Percentiles rank a stretch among this genome's conserved stretches.
phyloP scores from a whole-genome alignment of 2,329 filamentous ascomycete species.

The Chaetomium sp. region DNA sequence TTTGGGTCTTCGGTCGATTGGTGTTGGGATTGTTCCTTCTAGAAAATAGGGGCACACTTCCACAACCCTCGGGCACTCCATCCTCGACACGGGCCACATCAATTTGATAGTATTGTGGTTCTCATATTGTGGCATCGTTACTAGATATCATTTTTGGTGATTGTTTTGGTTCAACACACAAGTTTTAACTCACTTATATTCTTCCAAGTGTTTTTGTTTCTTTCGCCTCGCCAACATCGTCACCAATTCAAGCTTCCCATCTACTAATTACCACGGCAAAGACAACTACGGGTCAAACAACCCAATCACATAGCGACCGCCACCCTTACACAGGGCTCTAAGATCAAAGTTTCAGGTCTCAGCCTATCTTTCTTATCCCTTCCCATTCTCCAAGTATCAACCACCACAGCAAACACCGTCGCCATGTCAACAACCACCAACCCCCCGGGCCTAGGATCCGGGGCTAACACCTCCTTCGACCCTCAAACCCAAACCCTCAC shows the following conservation, averaged over 20 bases:
- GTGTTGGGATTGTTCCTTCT: too few relatives aligned
- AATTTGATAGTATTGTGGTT: neutral
- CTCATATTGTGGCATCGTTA: neutral
- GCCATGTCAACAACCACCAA: neutral
- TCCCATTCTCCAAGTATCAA: too few relatives aligned
- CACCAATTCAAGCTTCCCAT: too few relatives aligned
- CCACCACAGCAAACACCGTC: neutral
- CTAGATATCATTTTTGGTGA: neutral
- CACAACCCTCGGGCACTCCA: neutral
- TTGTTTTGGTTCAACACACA: neutral
- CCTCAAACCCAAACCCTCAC: conserved; percentile 32
- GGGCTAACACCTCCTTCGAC: conserved; percentile 26
- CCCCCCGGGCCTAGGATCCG: neutral
- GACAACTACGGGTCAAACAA: too few relatives aligned
- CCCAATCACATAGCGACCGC: too few relatives aligned
- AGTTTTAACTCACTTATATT: neutral
- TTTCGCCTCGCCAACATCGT: neutral
- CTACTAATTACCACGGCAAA: too few relatives aligned
- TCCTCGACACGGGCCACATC: neutral
- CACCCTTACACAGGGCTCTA: too few relatives aligned
- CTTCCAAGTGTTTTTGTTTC: neutral
- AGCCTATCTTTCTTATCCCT: neutral
- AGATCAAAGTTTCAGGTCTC: too few relatives aligned
- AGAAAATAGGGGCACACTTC: too few relatives aligned
- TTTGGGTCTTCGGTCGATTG: too few relatives aligned